Conservation (phyloP, 768 basidiomycete genomes). For the Suillus discolor region DNA sequence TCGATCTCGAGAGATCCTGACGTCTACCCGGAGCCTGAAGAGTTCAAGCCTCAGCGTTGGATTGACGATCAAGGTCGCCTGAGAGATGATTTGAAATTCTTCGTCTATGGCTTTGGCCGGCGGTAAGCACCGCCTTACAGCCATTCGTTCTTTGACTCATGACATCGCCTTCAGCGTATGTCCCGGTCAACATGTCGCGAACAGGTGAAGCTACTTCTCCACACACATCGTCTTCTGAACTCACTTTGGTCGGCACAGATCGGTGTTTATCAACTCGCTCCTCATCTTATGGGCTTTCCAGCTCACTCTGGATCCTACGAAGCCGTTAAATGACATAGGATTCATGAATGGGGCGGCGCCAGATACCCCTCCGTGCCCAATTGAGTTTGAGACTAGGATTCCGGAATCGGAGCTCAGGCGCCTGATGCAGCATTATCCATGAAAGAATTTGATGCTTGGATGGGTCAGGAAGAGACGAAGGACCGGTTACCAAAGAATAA, state of each 20-base stretch:
- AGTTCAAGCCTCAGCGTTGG: conserved; percentile 56
- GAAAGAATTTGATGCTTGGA: too few relatives aligned
- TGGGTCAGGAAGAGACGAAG: not conserved
- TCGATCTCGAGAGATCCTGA: conserved; percentile 54
- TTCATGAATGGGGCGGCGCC: too few relatives aligned
- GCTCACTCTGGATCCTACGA: too few relatives aligned
- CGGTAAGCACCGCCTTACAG: conserved; percentile 19
- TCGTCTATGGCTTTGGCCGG: conserved; percentile 38
- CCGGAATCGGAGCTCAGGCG: not conserved
- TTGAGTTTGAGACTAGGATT: conserved; percentile 50
- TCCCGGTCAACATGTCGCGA: conserved; percentile 56
- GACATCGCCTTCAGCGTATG: conserved; percentile 42
- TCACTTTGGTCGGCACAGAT: too few relatives aligned
- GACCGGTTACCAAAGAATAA: conserved; percentile 4
- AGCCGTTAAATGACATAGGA: too few relatives aligned
- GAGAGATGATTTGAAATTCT: conserved; percentile 30
- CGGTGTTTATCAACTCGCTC: too few relatives aligned
- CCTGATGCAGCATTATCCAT: not conserved
- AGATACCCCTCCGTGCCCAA: too few relatives aligned
- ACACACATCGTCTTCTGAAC: conserved; percentile 14
- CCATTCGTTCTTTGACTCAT: not conserved
- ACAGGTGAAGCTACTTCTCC: conserved; percentile 33
- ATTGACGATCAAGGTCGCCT: conserved; percentile 29
- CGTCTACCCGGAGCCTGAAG: conserved; percentile 56
- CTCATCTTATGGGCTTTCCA: too few relatives aligned